These are phyloP conservation scores for Sextonia rubra DNA, from an alignment of 164 flowering plant genomes.

Conservation along the genomic window DNA sequence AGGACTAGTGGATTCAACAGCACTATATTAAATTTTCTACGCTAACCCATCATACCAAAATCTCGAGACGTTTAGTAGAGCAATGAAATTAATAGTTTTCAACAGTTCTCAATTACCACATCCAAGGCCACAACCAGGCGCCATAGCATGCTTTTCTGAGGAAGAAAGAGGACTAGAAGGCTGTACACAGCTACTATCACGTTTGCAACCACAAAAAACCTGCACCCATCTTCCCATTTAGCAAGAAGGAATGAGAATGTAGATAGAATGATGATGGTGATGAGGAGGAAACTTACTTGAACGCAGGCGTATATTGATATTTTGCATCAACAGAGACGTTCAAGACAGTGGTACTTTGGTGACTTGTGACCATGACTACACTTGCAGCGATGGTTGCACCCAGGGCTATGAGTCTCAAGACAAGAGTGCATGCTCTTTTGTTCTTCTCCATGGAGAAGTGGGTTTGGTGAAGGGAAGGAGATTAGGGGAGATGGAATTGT, in stretches of 20 bases:
- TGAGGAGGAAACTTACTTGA: slow-evolving; percentile 38
- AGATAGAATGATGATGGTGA: not conserved
- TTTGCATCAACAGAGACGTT: slow-evolving; percentile 46
- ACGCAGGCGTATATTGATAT: slow-evolving; percentile 41
- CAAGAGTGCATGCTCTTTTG: slow-evolving; percentile 22
- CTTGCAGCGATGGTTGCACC: slow-evolving; percentile 46
- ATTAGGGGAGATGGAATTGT: not conserved
- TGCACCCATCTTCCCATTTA: slow-evolving; percentile 14
- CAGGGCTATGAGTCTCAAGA: slow-evolving; percentile 58
- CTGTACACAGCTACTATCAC: slow-evolving; percentile 47
- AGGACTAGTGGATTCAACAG: no score
- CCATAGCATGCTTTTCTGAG: slow-evolving; percentile 28
- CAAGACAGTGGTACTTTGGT: slow-evolving; percentile 33
- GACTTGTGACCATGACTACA: slow-evolving; percentile 56
- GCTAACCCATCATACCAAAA: not conserved
- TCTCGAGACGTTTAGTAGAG: not conserved
- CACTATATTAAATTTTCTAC: no score
- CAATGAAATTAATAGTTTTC: no score
- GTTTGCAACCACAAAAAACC: slow-evolving; percentile 61
- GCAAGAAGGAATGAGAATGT: not conserved
- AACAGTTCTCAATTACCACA: slow-evolving; percentile 31
- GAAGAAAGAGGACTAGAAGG: slow-evolving; percentile 41
- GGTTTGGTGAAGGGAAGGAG: not conserved
- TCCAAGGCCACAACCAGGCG: slow-evolving; percentile 49
- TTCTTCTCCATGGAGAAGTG: slow-evolving; percentile 21